A percentile compares a stretch with the other conserved stretches of the same genome.
phyloP scores from a whole-genome alignment of 164 flowering plant species.

The Berberis vulgaris region DNA sequence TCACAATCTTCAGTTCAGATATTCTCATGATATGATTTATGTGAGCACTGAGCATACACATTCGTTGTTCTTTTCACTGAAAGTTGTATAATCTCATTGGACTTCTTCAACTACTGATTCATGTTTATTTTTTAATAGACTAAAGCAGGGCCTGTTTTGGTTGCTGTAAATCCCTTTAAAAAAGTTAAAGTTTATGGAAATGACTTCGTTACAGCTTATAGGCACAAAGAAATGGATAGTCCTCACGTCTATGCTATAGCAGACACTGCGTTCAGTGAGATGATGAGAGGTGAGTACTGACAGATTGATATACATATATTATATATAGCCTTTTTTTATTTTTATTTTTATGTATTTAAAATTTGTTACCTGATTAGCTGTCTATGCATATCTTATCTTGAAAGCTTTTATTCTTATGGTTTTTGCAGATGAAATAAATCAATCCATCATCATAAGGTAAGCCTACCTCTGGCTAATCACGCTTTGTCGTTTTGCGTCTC shows the following conservation, averaged over 20 bases:
- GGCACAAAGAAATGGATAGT: conserved; percentile 36
- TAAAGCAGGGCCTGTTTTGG: conserved; percentile 91
- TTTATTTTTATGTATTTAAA: neutral
- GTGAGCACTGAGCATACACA: conserved; percentile 29
- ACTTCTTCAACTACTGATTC: conserved; percentile 5
- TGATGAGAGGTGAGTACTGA: conserved; percentile 63
- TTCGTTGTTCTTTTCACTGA: neutral
- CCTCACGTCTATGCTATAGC: conserved; percentile 87
- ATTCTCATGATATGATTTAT: conserved; percentile 52
- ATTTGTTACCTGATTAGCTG: neutral
- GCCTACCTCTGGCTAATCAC: conserved; percentile 1
- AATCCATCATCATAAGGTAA: conserved; percentile 84
- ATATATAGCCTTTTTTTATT: neutral
- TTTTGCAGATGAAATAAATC: conserved; percentile 69
- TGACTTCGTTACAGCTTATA: conserved; percentile 44
- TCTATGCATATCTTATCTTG: neutral
- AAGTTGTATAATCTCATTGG: neutral
- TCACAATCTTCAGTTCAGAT: conserved; percentile 70
- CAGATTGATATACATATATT: neutral
- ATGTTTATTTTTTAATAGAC: conserved; percentile 38
- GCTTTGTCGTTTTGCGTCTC: neutral
- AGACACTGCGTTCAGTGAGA: conserved; percentile 61
- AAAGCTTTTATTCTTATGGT: conserved; percentile 1
- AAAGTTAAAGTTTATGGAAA: conserved; percentile 52
- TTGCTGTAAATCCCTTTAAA: conserved; percentile 92